Conservation (phyloP, 176 grass and related monocot species). For the Eleusine indica region DNA sequence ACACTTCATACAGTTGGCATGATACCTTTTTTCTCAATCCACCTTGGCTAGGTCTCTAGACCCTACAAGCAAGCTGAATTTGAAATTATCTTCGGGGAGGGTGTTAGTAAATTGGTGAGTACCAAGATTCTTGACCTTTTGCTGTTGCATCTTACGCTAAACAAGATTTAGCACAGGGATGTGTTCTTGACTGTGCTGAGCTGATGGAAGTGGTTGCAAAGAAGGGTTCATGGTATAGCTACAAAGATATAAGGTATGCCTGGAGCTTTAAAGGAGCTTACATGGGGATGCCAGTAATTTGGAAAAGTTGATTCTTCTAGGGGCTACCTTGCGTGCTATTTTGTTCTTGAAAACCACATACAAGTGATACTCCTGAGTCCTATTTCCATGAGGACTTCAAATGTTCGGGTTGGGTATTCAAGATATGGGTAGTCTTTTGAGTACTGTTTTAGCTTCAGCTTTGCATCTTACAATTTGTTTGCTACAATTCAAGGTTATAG, state of each 20-base stretch:
- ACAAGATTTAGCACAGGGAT: constrained; percentile 60
- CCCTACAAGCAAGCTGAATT: constrained; percentile 99
- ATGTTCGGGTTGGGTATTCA: constrained; percentile 10
- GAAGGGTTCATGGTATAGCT: constrained; percentile 97
- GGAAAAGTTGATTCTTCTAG: constrained; percentile 2
- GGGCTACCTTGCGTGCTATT: constrained; percentile 4
- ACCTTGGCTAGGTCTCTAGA: constrained; percentile 76
- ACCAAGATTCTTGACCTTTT: constrained; percentile 36
- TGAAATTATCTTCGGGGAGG: constrained; percentile 98
- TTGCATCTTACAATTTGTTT: neutral
- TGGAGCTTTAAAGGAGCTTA: constrained; percentile 33
- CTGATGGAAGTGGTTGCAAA: constrained; percentile 94
- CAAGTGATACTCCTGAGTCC: constrained; percentile 6
- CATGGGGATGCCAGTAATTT: neutral
- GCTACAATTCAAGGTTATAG: neutral
- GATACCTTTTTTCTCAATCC: neutral
- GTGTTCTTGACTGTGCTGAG: constrained; percentile 96
- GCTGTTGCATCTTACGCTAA: constrained; percentile 9
- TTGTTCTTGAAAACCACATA: constrained; percentile 7
- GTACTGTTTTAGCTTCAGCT: neutral
- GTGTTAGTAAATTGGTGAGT: constrained; percentile 87
- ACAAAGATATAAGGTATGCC: constrained; percentile 76
- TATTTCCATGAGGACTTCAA: constrained; percentile 27
- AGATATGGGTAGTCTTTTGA: constrained; percentile 6
- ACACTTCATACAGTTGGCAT: constrained; percentile 21